Base-by-base conservation (phyloP, 129 eudicot species). In the Solidago caesia region DNA sequence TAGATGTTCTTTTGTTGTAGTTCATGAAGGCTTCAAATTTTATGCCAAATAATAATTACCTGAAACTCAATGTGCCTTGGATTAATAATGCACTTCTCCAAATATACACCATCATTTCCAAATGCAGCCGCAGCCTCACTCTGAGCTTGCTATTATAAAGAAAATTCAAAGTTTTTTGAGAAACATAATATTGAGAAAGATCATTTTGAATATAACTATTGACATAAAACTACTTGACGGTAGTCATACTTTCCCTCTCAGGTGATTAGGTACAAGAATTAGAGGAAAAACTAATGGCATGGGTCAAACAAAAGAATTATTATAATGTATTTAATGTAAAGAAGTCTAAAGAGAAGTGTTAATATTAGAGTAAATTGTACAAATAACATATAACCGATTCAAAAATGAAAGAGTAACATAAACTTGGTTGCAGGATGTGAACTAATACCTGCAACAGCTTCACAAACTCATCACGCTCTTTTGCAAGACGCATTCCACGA, bases 401-500 rank as follows among this genome's bases (percentile, higher is more conserved):
- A 10, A 53, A 10, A 12, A 55, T 7, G 5, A 72, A 25, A 62
- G 45, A 25, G 27, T 7, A 73, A 46, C 77, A 73, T 73, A 25
- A 13, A 73, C 0, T 33, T 11, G 68, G 13, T 60, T 14, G 47
- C 26, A 71, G 13, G 70, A 62, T 51, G 48, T 52, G 52, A 78
- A 51, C 45, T 27, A 27, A 59, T 78, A 62, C 99, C 94, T 94
- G 99, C 79, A 94, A 82, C 83, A 94, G 71, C 84, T 94, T 94
- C 81, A 94, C 96, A 77, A 94, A 94, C 79, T 91, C 99, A 7
- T 79, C 88, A 77, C 90, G 96, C 64, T 88, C 96, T 77, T 91
- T 91, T 76, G 99, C 99, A 77, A 94, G 99, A 72, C 99, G 99
- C 99, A 94, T 94, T 77, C 99, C 99, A 86, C 99, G 97, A 68